Conservation (phyloP, 192 early-diverging fungal genomes). For the Linderina pennispora region DNA sequence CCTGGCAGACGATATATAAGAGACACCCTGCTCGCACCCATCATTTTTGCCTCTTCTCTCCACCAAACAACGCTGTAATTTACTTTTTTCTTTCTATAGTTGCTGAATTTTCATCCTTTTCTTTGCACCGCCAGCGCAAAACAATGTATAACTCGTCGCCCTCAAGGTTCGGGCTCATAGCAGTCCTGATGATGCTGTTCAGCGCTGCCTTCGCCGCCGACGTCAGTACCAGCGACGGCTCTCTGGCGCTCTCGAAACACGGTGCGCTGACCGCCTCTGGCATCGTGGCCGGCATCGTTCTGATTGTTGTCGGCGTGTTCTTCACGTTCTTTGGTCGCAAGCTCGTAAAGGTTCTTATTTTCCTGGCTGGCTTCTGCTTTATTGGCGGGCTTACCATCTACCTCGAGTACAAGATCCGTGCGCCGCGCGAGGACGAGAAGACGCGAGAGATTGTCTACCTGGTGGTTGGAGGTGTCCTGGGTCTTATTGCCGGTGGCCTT, state of each 20-base stretch:
- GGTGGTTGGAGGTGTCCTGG: conserved; percentile 55
- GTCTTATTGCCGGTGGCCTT: conserved; percentile 60
- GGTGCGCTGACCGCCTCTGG: conserved; percentile 33
- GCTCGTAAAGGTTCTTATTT: conserved; percentile 62
- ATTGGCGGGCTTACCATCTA: conserved; percentile 44
- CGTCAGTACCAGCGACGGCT: conserved; percentile 23
- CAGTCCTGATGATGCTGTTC: conserved; percentile 15
- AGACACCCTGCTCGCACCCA: too few relatives aligned
- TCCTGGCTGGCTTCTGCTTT: conserved; percentile 72
- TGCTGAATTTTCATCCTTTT: background rate
- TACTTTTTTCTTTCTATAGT: conserved; percentile 1
- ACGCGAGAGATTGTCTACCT: conserved; percentile 43
- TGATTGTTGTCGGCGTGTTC: conserved; percentile 60
- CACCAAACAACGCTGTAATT: background rate
- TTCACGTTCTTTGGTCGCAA: conserved; percentile 65
- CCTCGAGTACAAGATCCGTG: conserved; percentile 35
- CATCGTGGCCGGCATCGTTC: conserved; percentile 53
- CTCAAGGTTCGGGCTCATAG: conserved; percentile 6
- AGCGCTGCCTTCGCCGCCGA: conserved; percentile 14
- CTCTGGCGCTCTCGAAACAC: conserved; percentile 25
- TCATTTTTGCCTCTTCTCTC: background rate
- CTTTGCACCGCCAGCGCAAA: background rate
- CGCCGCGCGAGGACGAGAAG: conserved; percentile 39
- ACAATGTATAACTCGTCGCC: too few relatives aligned
- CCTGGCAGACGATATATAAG: too few relatives aligned